These are phyloP conservation scores for Ustilago bromivora DNA, from an alignment of 1,284 basidiomycete genomes.

Conservation along the genomic window DNA sequence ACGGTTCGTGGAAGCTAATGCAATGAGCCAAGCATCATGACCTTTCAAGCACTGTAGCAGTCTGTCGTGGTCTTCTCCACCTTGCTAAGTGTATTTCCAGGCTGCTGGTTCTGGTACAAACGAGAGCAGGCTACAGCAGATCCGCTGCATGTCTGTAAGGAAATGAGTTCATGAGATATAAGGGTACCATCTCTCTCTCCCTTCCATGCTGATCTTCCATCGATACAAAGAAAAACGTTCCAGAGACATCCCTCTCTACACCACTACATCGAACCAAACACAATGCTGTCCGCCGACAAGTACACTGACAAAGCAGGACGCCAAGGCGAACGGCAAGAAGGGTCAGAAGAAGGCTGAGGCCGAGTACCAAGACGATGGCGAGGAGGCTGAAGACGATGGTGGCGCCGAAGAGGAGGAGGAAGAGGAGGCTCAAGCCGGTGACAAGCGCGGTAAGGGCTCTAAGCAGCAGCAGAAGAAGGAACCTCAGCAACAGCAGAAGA, in stretches of 20 bases:
- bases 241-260: neutral
- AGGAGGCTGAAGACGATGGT: constrained; percentile 15
- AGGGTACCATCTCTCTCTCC: neutral
- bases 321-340: constrained; percentile 18
- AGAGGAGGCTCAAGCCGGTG: constrained; percentile 27
- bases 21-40: neutral
- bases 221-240: neutral
- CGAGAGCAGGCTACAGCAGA: neutral
- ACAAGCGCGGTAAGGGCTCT: constrained; percentile 33
- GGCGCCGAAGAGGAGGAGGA: constrained; percentile 13
- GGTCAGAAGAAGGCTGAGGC: constrained; percentile 19
- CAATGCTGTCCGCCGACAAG: constrained; percentile 49
- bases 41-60: neutral
- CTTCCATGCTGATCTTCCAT: neutral
- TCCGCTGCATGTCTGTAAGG: neutral
- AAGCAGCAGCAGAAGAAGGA: no score
- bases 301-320: constrained; percentile 35
- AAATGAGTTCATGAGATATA: neutral
- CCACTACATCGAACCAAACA: neutral
- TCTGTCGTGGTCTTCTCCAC: neutral
- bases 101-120: neutral
- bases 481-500: no score
- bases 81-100: neutral
- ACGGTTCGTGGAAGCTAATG: no score
- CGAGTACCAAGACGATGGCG: constrained; percentile 14